Conservation (phyloP, 2,329 filamentous ascomycete genomes). For the Dothiorella sarmentorum region DNA sequence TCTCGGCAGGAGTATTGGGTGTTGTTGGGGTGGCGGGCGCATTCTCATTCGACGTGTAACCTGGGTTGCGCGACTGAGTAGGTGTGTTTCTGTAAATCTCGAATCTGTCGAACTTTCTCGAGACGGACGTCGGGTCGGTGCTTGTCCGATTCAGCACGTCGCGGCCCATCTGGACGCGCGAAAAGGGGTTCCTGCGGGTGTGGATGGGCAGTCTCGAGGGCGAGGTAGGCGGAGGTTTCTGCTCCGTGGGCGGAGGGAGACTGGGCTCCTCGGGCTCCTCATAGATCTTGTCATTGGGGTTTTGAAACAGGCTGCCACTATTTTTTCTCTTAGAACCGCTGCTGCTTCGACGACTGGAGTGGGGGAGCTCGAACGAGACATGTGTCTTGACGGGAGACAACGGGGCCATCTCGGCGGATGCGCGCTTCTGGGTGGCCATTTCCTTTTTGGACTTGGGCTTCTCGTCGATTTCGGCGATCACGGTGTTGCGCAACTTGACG, state of each 20-base stretch:
- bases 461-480: not conserved
- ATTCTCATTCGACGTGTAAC: conserved; percentile 63
- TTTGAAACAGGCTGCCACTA: conserved; percentile 65
- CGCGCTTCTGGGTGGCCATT: not conserved
- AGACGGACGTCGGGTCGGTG: conserved; percentile 43
- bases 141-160: conserved; percentile 44
- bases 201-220: conserved; percentile 21
- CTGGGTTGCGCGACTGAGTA: conserved; percentile 75
- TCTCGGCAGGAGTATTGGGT: conserved; percentile 17
- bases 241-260: conserved; percentile 25
- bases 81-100: conserved; percentile 85
- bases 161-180: conserved; percentile 55
- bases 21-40: conserved; percentile 17
- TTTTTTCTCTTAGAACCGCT: conserved; percentile 67
- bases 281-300: conserved; percentile 77
- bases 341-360: conserved; percentile 50
- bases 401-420: not conserved
- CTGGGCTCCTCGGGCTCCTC: conserved; percentile 67
- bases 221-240: conserved; percentile 22
- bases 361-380: conserved; percentile 6
- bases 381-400: conserved; percentile 6
- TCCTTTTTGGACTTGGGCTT: conserved; percentile 7
- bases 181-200: conserved; percentile 63
- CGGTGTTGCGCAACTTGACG: conserved; percentile 7
- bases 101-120: conserved; percentile 47